Conservation (phyloP, 2,329 filamentous ascomycete genomes). For the Neonectria hederae region DNA sequence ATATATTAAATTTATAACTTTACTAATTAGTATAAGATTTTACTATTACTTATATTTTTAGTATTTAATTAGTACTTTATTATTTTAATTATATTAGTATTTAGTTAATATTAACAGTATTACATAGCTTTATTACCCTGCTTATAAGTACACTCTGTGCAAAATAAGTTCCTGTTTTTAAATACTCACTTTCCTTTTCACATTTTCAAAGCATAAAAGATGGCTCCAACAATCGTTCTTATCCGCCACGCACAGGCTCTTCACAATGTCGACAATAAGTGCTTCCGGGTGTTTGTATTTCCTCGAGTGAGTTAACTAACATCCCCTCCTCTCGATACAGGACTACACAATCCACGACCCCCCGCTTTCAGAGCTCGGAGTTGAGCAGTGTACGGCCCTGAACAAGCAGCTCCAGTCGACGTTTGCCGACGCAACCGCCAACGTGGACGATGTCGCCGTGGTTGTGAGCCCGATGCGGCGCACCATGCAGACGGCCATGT, state of each 20-base stretch:
- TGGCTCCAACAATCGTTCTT: constrained; percentile 74
- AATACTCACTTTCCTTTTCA: too few relatives aligned
- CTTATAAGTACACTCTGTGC: too few relatives aligned
- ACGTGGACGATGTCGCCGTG: constrained; percentile 57
- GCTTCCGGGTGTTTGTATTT: background rate
- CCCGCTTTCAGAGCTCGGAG: constrained; percentile 58
- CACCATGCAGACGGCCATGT: constrained; percentile 70
- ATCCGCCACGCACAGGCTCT: constrained; percentile 85
- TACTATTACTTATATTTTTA: too few relatives aligned
- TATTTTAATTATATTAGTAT: too few relatives aligned
- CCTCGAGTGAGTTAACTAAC: constrained; percentile 9
- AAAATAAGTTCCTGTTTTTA: too few relatives aligned
- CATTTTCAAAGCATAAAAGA: constrained; percentile 35
- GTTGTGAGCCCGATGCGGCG: constrained; percentile 72
- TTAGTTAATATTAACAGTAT: too few relatives aligned
- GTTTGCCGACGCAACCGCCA: constrained; percentile 46
- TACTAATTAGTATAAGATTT: too few relatives aligned
- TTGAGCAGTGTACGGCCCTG: constrained; percentile 58
- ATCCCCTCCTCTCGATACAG: constrained; percentile 48
- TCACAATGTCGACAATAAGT: constrained; percentile 65
- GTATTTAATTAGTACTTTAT: too few relatives aligned
- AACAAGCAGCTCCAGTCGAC: constrained; percentile 53
- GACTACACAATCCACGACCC: constrained; percentile 62
- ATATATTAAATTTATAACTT: too few relatives aligned
- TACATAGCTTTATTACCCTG: too few relatives aligned